Base-by-base conservation (phyloP, 2,329 filamentous ascomycete species). In the Aspergillus sp. region DNA sequence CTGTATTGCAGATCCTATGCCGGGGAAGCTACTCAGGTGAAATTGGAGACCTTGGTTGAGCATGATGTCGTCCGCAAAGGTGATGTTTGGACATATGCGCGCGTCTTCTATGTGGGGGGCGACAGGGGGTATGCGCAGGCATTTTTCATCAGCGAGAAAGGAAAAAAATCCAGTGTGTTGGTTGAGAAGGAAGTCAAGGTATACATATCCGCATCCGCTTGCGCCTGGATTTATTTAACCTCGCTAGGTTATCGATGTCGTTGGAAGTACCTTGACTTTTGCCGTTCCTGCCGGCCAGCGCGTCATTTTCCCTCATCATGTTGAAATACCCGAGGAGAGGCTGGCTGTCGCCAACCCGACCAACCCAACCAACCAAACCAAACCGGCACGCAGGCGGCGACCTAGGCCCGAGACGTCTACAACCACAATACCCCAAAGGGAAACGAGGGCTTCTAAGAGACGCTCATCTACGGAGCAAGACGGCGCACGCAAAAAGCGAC, bases 161-260 rank as follows among this genome's bases (percentile, higher is more conserved):
- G 19, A 22, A 22, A 22, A 5, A 22, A 22, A 22, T 22, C 19
- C 6, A 56, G 43, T 12, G 24, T 58, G 7, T 24, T 58, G 5
- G 42, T 67, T 22, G 62, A 66, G 33, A 67, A 67, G 39, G 63
- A 67, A 37, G 53, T 48, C 13, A 57, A 51, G 44, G 62, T 65
- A 50, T 35, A 55, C 31, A n/a, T 17, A 15, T 25, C 14, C 15
- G 20, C 19, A 15, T 16, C 5, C 11, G 26, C 4, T 20, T 13
- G 16, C 4, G 3, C 20, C 13, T 24, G 24, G n/a, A 5, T 19
- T 37, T 24, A 26, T 13, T 29, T 37, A 24, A 34, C n/a, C 4
- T n/a, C 11, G 5, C 17, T 29, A 52, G 61, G 48, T 66, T 16
- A 40, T 56, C 26, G 49, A 47, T 8, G 53, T 58, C n/a, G 43